Conservation (phyloP, 306 rosid species). For the Crotalaria pallida region DNA sequence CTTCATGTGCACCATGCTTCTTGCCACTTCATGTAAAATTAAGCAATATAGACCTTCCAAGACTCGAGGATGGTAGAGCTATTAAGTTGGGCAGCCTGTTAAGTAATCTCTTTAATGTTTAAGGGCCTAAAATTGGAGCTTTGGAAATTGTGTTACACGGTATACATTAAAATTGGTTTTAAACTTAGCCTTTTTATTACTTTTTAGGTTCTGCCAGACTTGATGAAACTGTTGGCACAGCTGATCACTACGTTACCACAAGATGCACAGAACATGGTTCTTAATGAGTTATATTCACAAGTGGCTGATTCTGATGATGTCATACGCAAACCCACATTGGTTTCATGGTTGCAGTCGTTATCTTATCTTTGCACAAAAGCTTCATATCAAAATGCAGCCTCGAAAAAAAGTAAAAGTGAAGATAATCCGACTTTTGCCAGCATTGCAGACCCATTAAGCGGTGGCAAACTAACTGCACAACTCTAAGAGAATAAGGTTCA, state of each 20-base stretch:
- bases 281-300: conserved; percentile 72
- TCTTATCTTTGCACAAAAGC: conserved; percentile 68
- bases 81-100: not conserved
- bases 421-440: conserved; percentile 7
- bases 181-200: conserved; percentile 17
- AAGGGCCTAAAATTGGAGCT: conserved; percentile 8
- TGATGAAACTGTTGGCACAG: conserved; percentile 79
- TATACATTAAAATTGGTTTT: conserved; percentile 1
- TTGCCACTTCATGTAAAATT: conserved; percentile 5
- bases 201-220: conserved; percentile 71
- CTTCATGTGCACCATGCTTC: not conserved
- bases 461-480: conserved; percentile 43
- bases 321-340: conserved; percentile 70
- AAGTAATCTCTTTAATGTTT: not conserved
- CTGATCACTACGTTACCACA: conserved; percentile 55
- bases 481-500: conserved; percentile 41
- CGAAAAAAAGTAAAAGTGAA: conserved; percentile 29
- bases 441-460: conserved; percentile 27
- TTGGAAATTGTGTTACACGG: not conserved
- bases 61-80: not conserved
- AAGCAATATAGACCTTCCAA: not conserved
- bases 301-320: conserved; percentile 93
- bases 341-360: conserved; percentile 92
- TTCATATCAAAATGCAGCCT: conserved; percentile 28
- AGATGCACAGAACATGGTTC: conserved; percentile 65